Base-by-base conservation (phyloP, 225 moss, liverwort and hornwort species). In the Pseudisothecium myosuroides region DNA sequence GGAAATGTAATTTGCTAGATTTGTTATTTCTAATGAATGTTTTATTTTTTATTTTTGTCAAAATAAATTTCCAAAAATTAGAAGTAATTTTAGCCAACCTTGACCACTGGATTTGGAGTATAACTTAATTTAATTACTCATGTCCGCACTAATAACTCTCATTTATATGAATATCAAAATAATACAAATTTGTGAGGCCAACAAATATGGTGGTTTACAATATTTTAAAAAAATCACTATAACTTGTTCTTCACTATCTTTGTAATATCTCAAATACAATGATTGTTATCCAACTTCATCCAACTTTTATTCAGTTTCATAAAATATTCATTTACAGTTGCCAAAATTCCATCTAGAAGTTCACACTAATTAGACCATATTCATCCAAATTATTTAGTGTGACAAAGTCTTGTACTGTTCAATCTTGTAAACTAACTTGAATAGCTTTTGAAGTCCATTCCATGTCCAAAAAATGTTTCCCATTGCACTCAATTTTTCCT, bases 121-220 rank as follows among this genome's bases (percentile, higher is more conserved):
- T 14, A 41, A 39, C 1, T 71, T 41, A 24, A 71, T 71, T 71
- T 7, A 41, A 71, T 26, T 41, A 14, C 1, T 41, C 8, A 8
- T 41, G 8, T n/a, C 4, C 7, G 1, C 4, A n/a, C 7, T 4
- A 22, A 68, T 68, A 7, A n/a, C 1, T 0, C 7, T 67, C 10
- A 19, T 19, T 66, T 32, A 19, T 10, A 66, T 23, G 39, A 22
- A 12, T 22, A n/a, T 3, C 0, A 3, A 68, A 22, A n/a, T 12
- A 22, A 21, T n/a, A n/a, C 12, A 68, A n/a, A n/a, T 20, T n/a
- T 37, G 23, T 7, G 0, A 68, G 18, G 68, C 23, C 7, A 68
- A 12, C 0, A 21, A 1, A 39, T n/a, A 23, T 68, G 4, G 39
- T 20, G 1, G 4, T 39, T 23, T 6, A 69, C 3, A 39, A 69